Evolutionary conservation across 345 rosid genomes (phyloP).

Genomic region (Orychophragmus violaceus): DNA sequence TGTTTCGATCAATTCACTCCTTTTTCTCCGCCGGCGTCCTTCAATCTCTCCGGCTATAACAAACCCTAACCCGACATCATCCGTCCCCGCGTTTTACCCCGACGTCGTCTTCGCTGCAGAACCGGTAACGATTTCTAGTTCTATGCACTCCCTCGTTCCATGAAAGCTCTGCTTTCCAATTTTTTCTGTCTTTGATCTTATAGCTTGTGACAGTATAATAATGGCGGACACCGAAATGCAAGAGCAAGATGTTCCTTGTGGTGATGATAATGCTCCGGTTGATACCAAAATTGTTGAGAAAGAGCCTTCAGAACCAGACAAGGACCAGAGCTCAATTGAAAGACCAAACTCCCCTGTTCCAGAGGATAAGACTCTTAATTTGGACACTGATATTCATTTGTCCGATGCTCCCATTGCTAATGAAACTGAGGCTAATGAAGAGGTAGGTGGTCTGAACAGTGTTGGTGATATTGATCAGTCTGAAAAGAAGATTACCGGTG

Average conservation of each 20-base stretch:
- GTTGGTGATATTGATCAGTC: conserved; percentile 17
- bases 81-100: neutral
- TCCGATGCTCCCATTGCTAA: conserved; percentile 21
- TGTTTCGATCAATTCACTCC: neutral
- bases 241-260: conserved; percentile 33
- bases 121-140: conserved; percentile 5
- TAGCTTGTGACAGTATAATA: neutral
- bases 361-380: conserved; percentile 34
- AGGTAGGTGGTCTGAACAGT: neutral
- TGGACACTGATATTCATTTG: conserved; percentile 40
- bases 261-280: conserved; percentile 14
- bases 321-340: conserved; percentile 26
- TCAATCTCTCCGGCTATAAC: conserved; percentile 16
- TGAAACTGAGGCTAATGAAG: conserved; percentile 9
- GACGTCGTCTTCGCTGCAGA: neutral
- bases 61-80: conserved; percentile 26
- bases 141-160: neutral
- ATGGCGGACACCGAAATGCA: conserved; percentile 60
- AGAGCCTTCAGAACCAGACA: conserved; percentile 13
- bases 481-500: conserved; percentile 3
- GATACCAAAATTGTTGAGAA: conserved; percentile 30
- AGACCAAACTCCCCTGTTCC: conserved; percentile 18
- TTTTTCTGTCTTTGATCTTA: no score
- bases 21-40: conserved; percentile 27
- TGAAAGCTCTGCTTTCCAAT: neutral